Conservation (phyloP, 1,139 yeast species). For the Hansenula lynferdii region DNA sequence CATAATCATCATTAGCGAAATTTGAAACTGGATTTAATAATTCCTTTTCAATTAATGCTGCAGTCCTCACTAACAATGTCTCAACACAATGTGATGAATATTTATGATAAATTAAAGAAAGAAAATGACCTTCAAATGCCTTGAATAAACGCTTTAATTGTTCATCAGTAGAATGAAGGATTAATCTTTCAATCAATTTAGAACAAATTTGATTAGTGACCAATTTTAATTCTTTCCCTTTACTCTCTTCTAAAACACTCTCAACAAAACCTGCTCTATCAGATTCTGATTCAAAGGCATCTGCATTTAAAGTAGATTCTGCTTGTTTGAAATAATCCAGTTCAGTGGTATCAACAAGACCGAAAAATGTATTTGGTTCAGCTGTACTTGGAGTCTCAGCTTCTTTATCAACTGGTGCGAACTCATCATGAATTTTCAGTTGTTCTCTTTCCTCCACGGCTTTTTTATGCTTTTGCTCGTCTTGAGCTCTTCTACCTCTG, state of each 20-base stretch:
- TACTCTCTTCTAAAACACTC: slow-evolving; percentile 80
- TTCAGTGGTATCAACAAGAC: slow-evolving; percentile 79
- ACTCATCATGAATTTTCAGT: slow-evolving; percentile 8
- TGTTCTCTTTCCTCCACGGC: slow-evolving; percentile 8
- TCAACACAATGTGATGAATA: slow-evolving; percentile 94
- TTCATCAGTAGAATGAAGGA: slow-evolving; percentile 57
- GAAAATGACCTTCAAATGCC: slow-evolving; percentile 67
- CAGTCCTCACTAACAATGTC: slow-evolving; percentile 71
- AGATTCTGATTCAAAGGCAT: slow-evolving; percentile 71
- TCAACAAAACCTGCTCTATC: slow-evolving; percentile 69
- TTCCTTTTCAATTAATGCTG: slow-evolving; percentile 76
- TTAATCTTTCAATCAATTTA: slow-evolving; percentile 81
- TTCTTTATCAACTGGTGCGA: slow-evolving; percentile 1
- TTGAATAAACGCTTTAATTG: slow-evolving; percentile 65
- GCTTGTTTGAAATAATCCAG: slow-evolving; percentile 90
- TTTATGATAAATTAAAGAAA: slow-evolving; percentile 77
- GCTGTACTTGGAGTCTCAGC: slow-evolving; percentile 4
- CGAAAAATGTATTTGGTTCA: slow-evolving; percentile 59
- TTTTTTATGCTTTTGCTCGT: slow-evolving; percentile 28
- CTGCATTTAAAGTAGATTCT: slow-evolving; percentile 76
- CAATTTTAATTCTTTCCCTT: slow-evolving; percentile 86
- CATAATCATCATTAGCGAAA: slow-evolving; percentile 31
- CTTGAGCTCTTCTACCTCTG: slow-evolving; percentile 68
- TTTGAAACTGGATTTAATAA: slow-evolving; percentile 32
- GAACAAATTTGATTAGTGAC: slow-evolving; percentile 96